Evolutionary conservation across 2,329 filamentous ascomycete genomes (phyloP).

Genomic region (Hymenoscyphus repandus): DNA sequence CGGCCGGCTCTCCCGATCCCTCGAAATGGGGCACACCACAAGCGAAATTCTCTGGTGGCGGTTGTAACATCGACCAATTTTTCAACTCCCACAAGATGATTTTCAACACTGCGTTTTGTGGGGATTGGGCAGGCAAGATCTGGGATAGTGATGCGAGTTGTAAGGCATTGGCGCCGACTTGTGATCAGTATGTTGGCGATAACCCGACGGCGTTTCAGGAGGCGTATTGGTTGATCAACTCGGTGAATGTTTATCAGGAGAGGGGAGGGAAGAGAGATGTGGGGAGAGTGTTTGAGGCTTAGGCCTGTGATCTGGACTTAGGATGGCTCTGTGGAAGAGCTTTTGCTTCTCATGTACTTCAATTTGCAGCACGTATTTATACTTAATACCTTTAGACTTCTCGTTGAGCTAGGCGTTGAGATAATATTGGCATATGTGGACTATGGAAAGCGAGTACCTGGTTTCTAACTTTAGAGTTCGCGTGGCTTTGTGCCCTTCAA

Average conservation of each 20-base stretch:
- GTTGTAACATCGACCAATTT: constrained; percentile 65
- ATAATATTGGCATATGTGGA: no score
- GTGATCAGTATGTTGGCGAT: constrained; percentile 64
- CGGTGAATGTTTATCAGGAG: constrained; percentile 66
- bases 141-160: constrained; percentile 57
- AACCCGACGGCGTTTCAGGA: constrained; percentile 67
- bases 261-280: constrained; percentile 40
- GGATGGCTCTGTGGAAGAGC: no score
- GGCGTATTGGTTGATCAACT: constrained; percentile 74
- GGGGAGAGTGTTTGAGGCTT: background rate
- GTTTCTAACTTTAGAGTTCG: no score
- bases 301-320: no score
- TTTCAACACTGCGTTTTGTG: constrained; percentile 82
- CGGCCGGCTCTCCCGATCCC: constrained; percentile 56
- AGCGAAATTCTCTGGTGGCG: constrained; percentile 62
- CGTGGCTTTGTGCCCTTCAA: no score
- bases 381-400: no score
- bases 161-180: constrained; percentile 55
- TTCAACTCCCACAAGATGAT: constrained; percentile 73
- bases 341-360: no score
- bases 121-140: constrained; percentile 71
- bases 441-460: no score
- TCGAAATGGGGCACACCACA: constrained; percentile 62
- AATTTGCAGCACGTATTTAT: no score
- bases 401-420: no score